These are phyloP conservation scores for Pseudotsuga menziesii DNA, from an alignment of 75 land plant species.

Conservation along the genomic window DNA sequence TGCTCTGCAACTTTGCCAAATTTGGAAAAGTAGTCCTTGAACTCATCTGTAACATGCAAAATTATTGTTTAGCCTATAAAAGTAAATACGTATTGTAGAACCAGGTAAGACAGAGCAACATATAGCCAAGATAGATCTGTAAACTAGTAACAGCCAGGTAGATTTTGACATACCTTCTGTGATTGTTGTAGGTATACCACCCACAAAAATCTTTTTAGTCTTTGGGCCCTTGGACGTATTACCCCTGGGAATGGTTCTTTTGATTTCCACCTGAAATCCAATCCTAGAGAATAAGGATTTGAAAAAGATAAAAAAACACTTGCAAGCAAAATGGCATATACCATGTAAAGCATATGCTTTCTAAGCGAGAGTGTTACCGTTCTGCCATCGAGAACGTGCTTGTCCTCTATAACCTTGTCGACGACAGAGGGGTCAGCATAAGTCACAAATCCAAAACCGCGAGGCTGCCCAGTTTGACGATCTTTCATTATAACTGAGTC, in stretches of 20 bases:
- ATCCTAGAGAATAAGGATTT: background rate
- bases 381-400: conserved; percentile 79
- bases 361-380: conserved; percentile 31
- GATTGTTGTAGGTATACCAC: conserved; percentile 61
- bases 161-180: conserved; percentile 31
- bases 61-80: too few species aligned
- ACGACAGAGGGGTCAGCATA: conserved; percentile 87
- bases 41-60: conserved; percentile 47
- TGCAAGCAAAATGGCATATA: background rate
- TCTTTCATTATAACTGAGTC: conserved; percentile 91
- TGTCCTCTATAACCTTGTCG: conserved; percentile 70
- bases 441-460: conserved; percentile 94
- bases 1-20: conserved; percentile 70
- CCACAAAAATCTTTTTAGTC: conserved; percentile 63
- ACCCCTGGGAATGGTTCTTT: conserved; percentile 50
- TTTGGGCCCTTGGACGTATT: conserved; percentile 34
- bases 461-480: conserved; percentile 65
- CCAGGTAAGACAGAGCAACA: too few species aligned
- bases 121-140: too few species aligned
- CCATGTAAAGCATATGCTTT: background rate
- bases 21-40: conserved; percentile 61
- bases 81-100: too few species aligned
- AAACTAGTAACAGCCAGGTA: too few species aligned
- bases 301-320: background rate
- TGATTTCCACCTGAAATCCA: conserved; percentile 47